These are phyloP conservation scores for Colletotrichum shisoi DNA, from an alignment of 2,329 filamentous ascomycete species.

Conservation along the genomic window DNA sequence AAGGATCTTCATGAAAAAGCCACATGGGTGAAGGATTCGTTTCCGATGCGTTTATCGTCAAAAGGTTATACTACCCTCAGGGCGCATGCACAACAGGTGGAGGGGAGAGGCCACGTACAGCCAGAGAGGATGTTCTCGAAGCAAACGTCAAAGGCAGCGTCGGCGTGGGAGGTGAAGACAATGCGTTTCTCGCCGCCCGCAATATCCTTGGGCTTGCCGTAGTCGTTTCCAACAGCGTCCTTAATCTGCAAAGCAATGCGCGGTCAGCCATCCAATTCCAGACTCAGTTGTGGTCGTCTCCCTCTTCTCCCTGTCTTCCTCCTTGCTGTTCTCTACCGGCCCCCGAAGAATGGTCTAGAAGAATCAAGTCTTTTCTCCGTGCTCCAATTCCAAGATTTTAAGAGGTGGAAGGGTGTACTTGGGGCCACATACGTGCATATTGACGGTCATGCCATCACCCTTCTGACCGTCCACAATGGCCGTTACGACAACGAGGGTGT, in stretches of 20 bases:
- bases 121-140: conserved; percentile 83
- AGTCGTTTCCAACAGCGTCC: conserved; percentile 95
- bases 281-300: background rate
- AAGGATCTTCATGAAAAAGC: background rate
- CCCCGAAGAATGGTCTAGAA: background rate
- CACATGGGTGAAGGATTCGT: background rate
- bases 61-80: background rate
- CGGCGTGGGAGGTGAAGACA: conserved; percentile 90
- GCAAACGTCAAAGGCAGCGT: conserved; percentile 95
- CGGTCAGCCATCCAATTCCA: conserved; percentile 26
- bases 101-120: conserved; percentile 60
- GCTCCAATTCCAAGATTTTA: background rate
- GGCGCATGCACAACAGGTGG: background rate
- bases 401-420: background rate
- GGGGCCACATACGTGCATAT: conserved; percentile 78
- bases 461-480: conserved; percentile 83
- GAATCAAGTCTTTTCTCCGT: background rate
- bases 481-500: conserved; percentile 95
- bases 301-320: background rate
- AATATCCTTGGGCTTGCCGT: conserved; percentile 88
- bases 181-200: conserved; percentile 91
- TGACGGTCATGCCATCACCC: conserved; percentile 91
- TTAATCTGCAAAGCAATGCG: conserved; percentile 71
- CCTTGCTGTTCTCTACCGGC: background rate
- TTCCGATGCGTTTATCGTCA: conserved; percentile 34